A percentile compares a stretch with the other conserved stretches of the same genome.
Evolutionary conservation across 495 filamentous ascomycete genomes (phyloP).

Genomic region (Chaetomium cochliodes): DNA sequence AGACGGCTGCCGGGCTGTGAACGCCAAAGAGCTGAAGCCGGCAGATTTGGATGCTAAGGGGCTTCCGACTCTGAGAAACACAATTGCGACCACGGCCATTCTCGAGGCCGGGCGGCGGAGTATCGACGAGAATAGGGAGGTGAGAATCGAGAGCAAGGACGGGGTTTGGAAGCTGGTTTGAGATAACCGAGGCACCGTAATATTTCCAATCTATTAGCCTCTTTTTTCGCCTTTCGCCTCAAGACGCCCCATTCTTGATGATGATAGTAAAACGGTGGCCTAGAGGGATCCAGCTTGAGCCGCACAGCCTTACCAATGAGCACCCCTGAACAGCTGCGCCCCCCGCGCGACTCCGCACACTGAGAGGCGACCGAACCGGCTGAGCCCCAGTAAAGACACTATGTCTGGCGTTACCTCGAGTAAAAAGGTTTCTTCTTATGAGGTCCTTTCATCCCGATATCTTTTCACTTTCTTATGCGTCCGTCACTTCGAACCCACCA

Average conservation of each 20-base stretch:
- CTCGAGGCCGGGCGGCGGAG: slow-evolving; percentile 79
- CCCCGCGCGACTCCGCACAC: neutral
- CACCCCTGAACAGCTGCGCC: neutral
- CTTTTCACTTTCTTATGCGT: neutral
- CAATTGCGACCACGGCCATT: slow-evolving; percentile 87
- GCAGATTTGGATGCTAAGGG: slow-evolving; percentile 75
- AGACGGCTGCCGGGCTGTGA: slow-evolving; percentile 76
- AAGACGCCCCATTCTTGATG: neutral
- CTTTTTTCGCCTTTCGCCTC: neutral
- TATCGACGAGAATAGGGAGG: slow-evolving; percentile 74
- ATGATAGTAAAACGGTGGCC: neutral
- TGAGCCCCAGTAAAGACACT: neutral
- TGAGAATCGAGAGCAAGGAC: slow-evolving; percentile 64
- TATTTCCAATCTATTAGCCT: neutral
- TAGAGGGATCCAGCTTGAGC: neutral
- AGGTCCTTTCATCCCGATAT: neutral
- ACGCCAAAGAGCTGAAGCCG: slow-evolving; percentile 66
- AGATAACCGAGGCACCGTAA: slow-evolving; percentile 14
- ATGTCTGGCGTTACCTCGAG: neutral
- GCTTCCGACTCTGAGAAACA: slow-evolving; percentile 82
- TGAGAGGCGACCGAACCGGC: neutral
- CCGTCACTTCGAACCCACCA: neutral
- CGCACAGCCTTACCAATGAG: neutral
- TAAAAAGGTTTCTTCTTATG: neutral
- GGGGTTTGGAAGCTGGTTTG: slow-evolving; percentile 71